Conservation (phyloP, 148 eudicot genomes). For the Silene uniflora region DNA sequence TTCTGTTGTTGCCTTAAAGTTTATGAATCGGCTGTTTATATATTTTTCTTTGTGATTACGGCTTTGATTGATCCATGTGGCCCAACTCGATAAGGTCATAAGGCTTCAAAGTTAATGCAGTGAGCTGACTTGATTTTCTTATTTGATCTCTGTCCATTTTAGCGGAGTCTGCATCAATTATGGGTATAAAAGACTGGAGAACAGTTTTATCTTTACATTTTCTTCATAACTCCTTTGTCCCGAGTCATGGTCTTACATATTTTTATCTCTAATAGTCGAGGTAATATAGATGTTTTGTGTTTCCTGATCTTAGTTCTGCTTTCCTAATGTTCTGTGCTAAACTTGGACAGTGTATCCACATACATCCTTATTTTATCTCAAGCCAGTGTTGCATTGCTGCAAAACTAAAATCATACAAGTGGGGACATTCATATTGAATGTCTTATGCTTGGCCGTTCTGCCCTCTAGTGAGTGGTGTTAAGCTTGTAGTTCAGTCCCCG, state of each 20-base stretch:
- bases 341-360: background rate
- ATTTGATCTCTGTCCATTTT: background rate
- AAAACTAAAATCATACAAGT: background rate
- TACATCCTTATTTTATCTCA: background rate
- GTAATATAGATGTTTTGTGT: background rate
- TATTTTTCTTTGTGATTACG: background rate
- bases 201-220: background rate
- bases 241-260: background rate
- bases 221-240: background rate
- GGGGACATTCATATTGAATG: background rate
- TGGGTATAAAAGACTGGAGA: background rate
- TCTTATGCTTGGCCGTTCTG: background rate
- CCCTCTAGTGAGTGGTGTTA: background rate
- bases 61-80: slow-evolving; percentile 2
- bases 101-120: background rate
- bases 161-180: background rate
- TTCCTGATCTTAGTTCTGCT: background rate
- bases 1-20: background rate
- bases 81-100: background rate
- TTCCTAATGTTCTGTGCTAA: background rate
- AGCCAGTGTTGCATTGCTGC: background rate
- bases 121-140: background rate
- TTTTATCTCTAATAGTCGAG: background rate
- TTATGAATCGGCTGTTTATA: background rate
- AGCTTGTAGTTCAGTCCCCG: background rate